Evolutionary conservation across 345 rosid species (phyloP).

Genomic region (sweet orange (Citrus sinensis)): DVS_A1.0 CM039163.1:15429501-15430000

Average conservation of each 20-base stretch:
- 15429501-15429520: not conserved
- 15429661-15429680: constrained; percentile 98
- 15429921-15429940: not conserved
- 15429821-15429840: constrained; percentile 3
- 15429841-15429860: constrained; percentile 20
- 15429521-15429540: not conserved
- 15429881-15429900: not conserved
- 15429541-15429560: constrained; percentile 3
- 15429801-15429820: not conserved
- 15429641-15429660: constrained; percentile 96
- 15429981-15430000: constrained; percentile 27
- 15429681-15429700: constrained; percentile 93
- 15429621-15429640: constrained; percentile 97
- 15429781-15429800: not conserved
- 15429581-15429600: constrained; percentile 13
- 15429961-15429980: not conserved
- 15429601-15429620: constrained; percentile 58
- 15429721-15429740: constrained; percentile 52
- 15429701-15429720: constrained; percentile 97
- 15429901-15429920: not conserved
- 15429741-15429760: not conserved
- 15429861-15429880: constrained; percentile 1
- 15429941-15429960: not conserved
- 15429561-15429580: not conserved
- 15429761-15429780: not conserved